These are phyloP conservation scores for Tremellales sp. DNA, from an alignment of 1,284 basidiomycete species.

Conservation along the genomic window DNA sequence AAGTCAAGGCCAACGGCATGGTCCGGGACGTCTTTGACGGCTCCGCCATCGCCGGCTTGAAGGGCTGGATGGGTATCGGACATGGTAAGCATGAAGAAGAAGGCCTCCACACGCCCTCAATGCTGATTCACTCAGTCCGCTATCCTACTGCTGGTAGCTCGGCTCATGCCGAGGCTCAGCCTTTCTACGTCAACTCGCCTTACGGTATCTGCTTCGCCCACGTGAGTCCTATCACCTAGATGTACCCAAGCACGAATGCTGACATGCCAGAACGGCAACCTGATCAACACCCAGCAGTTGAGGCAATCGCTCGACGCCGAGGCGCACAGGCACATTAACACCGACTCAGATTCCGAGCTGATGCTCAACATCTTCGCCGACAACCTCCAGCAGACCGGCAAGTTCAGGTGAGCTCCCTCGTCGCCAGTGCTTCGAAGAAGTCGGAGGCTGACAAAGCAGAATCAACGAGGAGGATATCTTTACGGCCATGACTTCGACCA, in stretches of 20 bases:
- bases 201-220: conserved; percentile 94
- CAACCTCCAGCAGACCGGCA: conserved; percentile 96
- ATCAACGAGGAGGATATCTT: conserved; percentile 99
- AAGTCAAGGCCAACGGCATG: conserved; percentile 99
- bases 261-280: conserved; percentile 81
- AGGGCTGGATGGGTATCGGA: conserved; percentile 95
- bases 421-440: too few species aligned
- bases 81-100: conserved; percentile 63
- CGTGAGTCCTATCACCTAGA: conserved; percentile 54
- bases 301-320: conserved; percentile 92
- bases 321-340: conserved; percentile 98
- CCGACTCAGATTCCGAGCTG: conserved; percentile 95
- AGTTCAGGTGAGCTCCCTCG: conserved; percentile 62
- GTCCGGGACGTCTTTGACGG: conserved; percentile 95
- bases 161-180: conserved; percentile 96
- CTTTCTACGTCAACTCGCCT: conserved; percentile 99
- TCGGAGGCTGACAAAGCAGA: conserved; percentile 15
- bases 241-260: not conserved
- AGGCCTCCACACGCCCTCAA: too few species aligned
- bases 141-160: conserved; percentile 98
- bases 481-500: conserved; percentile 83
- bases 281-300: conserved; percentile 86
- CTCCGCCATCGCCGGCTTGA: conserved; percentile 68
- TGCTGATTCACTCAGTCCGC: conserved; percentile 67
- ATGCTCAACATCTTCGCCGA: conserved; percentile 96